Evolutionary conservation across 805 yeast genomes (phyloP).

Genomic region (Candida orba): DNA sequence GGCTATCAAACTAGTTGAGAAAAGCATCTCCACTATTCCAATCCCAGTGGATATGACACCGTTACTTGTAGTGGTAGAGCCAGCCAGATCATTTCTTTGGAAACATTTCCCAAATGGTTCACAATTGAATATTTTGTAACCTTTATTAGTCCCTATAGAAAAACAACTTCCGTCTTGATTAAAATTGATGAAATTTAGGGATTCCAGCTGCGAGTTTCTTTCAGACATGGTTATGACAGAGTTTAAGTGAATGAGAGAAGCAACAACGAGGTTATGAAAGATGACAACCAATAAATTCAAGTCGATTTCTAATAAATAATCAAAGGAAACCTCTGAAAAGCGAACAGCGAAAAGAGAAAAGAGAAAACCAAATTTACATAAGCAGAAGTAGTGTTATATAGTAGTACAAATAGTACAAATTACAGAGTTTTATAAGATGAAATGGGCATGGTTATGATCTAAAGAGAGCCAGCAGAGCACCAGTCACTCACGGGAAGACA

Average conservation of each 20-base stretch:
- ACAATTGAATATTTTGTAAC: slow-evolving; percentile 64
- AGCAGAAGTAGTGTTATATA: too few relatives aligned
- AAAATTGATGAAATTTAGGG: slow-evolving; percentile 49
- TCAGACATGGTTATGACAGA: background rate
- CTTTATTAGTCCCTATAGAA: slow-evolving; percentile 56
- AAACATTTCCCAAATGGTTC: slow-evolving; percentile 57
- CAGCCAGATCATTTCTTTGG: slow-evolving; percentile 26
- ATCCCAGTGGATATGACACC: slow-evolving; percentile 30
- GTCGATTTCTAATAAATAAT: too few relatives aligned
- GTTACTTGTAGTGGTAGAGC: slow-evolving; percentile 7
- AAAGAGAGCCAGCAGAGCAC: slow-evolving; percentile 45
- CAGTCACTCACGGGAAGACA: slow-evolving; percentile 66
- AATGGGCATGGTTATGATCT: too few relatives aligned
- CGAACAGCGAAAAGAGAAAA: background rate
- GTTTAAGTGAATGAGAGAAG: background rate
- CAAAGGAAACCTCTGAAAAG: background rate
- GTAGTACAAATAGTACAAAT: too few relatives aligned
- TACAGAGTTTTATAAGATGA: too few relatives aligned
- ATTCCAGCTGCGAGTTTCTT: slow-evolving; percentile 6
- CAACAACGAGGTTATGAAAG: background rate
- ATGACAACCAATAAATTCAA: too few relatives aligned
- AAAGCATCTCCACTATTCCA: slow-evolving; percentile 71
- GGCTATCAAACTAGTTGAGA: slow-evolving; percentile 62
- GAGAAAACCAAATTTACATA: too few relatives aligned
- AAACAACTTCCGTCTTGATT: slow-evolving; percentile 71